Evolutionary conservation across 306 rosid species (phyloP).

Genomic region (Mucuna pruriens): DNA sequence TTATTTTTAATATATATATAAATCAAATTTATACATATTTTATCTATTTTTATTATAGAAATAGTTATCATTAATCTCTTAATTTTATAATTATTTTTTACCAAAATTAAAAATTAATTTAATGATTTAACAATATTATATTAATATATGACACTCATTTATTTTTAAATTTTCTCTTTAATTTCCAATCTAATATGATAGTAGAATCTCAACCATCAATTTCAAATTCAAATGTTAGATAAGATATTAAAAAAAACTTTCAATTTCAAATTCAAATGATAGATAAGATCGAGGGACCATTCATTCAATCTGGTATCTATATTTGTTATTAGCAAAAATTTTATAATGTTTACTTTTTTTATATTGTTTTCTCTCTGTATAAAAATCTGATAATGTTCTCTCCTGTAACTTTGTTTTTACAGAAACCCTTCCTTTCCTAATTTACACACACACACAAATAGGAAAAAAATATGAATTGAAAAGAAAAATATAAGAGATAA

Average conservation of each 20-base stretch:
- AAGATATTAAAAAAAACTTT: too few relatives aligned
- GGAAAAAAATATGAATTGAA: too few relatives aligned
- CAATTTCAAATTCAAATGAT: neutral
- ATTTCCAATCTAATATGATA: neutral
- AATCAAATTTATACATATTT: neutral
- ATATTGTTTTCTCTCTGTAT: neutral
- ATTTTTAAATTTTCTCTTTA: neutral
- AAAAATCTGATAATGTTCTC: neutral
- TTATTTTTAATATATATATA: neutral
- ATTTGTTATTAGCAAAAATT: neutral
- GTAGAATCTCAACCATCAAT: neutral
- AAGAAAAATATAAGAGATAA: too few relatives aligned
- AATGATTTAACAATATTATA: neutral
- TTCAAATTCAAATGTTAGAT: too few relatives aligned
- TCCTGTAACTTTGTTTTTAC: too few relatives aligned
- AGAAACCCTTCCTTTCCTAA: neutral
- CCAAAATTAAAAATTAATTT: neutral
- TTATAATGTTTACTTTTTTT: neutral
- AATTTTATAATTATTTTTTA: neutral
- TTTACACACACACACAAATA: too few relatives aligned
- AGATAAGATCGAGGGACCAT: neutral
- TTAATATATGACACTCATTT: neutral
- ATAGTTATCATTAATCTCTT: neutral
- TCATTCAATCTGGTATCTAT: neutral
- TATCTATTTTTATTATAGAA: neutral